A percentile compares a stretch with the other conserved stretches of the same genome.
Conservation (phyloP, 2,329 filamentous ascomycete genomes). For the Kalaharituber pfeilii region DNA sequence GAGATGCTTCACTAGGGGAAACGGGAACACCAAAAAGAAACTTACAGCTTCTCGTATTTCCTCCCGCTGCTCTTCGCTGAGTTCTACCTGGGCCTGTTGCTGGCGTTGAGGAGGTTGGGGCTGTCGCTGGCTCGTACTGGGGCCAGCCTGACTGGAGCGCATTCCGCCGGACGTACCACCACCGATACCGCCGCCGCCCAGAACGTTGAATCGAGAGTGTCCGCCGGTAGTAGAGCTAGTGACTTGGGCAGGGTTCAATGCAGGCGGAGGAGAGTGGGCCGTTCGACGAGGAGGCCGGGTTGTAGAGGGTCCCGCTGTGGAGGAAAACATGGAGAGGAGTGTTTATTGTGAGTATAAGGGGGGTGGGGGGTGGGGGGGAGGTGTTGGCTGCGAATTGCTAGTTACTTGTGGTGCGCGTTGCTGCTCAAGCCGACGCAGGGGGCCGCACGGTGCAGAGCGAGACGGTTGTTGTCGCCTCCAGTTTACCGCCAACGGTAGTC, state of each 20-base stretch:
- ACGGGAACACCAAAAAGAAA: conserved; percentile 14
- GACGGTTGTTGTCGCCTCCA: no score
- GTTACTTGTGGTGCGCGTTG: no score
- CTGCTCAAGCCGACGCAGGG: no score
- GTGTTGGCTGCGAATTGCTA: no score
- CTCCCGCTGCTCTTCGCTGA: conserved; percentile 78
- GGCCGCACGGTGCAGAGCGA: no score
- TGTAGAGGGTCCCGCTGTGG: conserved; percentile 12
- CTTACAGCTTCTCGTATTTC: conserved; percentile 86
- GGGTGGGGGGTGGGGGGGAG: background rate
- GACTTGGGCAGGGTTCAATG: background rate
- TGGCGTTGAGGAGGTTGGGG: conserved; percentile 15
- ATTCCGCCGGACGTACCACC: background rate
- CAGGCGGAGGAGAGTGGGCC: background rate
- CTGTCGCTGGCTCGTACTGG: conserved; percentile 18
- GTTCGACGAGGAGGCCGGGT: background rate
- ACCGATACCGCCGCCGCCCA: no score
- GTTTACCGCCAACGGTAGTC: no score
- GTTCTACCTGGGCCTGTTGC: conserved; percentile 29
- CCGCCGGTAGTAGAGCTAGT: no score
- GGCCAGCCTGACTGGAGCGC: background rate
- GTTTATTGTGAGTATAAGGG: conserved; percentile 10
- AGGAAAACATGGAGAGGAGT: conserved; percentile 18
- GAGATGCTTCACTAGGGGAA: no score
- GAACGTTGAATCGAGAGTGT: background rate